Evolutionary conservation across 2,329 filamentous ascomycete genomes (phyloP), one percentile per base, ranked within the genome.

Genomic region (Stachybotrys elegans): DNA sequence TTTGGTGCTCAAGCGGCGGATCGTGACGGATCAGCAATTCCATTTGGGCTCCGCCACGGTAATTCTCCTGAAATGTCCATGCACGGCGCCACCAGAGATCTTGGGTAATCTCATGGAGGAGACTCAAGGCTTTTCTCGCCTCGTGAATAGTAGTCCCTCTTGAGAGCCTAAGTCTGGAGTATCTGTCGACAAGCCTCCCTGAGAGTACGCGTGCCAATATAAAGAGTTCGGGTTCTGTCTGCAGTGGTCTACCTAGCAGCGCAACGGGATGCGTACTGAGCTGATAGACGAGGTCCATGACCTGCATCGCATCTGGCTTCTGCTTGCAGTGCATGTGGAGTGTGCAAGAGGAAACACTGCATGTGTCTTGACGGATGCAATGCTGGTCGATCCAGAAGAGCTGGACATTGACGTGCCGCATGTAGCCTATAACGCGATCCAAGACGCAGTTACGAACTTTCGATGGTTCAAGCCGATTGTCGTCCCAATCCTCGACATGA

Each of bases 1-100:
- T 62, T 22, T 46, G 14, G 2, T 22, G 11, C 13, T 62, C 55
- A 0, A 56, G 43, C 0, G 42, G 43, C 4, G 31, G 20, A 17
- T 7, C 16, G 34, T 63, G 59, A 4, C 49, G 50, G 6, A 63
- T 58, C 0, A 63, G 47, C 6, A 64, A 52, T 1, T 32, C 48
- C 61, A 65, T 64, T 0, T 48, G 23, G 14, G 31, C 22, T 2
- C 56, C 56, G 5, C 51, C 61, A 21, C 55, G 49, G 25, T 65
- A 65, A 34, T 60, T 65, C 42, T 65, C 60, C 19, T 65, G 60
- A 22, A 61, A 64, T 1, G 57, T 63, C 59, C 61, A 65, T 3
- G 57, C 60, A n/a, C 59, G 51, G 1, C 41, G 44, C 59, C 58
- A 65, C 61, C 58, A 63, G 5, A 41, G 32, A 8, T 61, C 59